Conservation (phyloP, 768 basidiomycete genomes). For the Cyclocybe cylindracea region DNA sequence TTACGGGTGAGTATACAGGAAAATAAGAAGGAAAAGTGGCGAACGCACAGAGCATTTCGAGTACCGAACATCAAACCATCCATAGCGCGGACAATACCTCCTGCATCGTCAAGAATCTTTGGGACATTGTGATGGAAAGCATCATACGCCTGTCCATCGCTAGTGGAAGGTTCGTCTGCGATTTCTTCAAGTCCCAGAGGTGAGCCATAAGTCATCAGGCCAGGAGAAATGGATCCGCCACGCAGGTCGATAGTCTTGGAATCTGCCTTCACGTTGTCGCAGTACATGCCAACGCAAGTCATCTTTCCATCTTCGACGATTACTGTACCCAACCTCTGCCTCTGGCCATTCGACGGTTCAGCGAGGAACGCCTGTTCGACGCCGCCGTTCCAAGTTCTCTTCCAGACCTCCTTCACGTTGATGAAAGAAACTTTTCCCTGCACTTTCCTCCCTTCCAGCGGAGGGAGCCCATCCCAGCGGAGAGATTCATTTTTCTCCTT, state of each 20-base stretch:
- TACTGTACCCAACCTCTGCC: slow-evolving; percentile 30
- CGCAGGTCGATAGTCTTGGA: slow-evolving; percentile 55
- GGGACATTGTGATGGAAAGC: slow-evolving; percentile 47
- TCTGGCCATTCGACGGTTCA: slow-evolving; percentile 10
- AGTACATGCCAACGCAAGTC: slow-evolving; percentile 45
- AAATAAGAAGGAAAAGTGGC: not conserved
- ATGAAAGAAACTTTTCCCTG: slow-evolving; percentile 51
- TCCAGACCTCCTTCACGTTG: slow-evolving; percentile 64
- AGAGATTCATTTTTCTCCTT: slow-evolving; percentile 60
- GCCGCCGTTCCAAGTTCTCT: slow-evolving; percentile 26
- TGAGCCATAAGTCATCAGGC: slow-evolving; percentile 67
- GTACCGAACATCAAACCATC: slow-evolving; percentile 76
- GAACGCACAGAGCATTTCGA: slow-evolving; percentile 68
- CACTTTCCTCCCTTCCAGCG: slow-evolving; percentile 42
- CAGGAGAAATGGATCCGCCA: slow-evolving; percentile 69
- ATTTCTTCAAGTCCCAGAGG: slow-evolving; percentile 79
- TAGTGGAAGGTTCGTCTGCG: slow-evolving; percentile 63
- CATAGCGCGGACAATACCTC: slow-evolving; percentile 61
- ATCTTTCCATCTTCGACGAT: slow-evolving; percentile 53
- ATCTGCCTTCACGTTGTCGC: slow-evolving; percentile 22
- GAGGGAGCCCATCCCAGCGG: slow-evolving; percentile 71
- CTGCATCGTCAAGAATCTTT: slow-evolving; percentile 46
- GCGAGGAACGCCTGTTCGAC: slow-evolving; percentile 33
- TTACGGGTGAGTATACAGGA: slow-evolving; percentile 2
- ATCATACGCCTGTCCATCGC: slow-evolving; percentile 60